Base-by-base conservation (phyloP, 2,329 filamentous ascomycete species). In the Aspergillus eucalypticola region DNA sequence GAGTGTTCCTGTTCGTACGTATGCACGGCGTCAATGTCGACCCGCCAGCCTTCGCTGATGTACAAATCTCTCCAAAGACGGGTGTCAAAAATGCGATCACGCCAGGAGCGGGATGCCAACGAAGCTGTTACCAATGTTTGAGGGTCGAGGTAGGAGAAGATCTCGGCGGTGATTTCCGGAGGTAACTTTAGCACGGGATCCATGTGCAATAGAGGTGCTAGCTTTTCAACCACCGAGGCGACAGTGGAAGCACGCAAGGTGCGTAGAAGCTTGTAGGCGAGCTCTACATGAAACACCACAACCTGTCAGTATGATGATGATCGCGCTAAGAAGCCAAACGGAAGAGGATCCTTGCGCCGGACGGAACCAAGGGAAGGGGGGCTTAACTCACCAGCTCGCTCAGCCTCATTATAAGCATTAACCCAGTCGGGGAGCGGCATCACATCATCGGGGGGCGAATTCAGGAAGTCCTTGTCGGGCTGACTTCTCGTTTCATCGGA, bases 141-240 rank as follows among this genome's bases (percentile, higher is more conserved):
- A 0, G 92, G 90, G 57, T 93, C 90, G 53, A 99, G 87, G 71
- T 92, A 95, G 15, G 90, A 88, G 46, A 99, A 88, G 48, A 98
- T 89, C 70, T 96, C 90, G 48, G 95, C 88, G 62, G 92, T 96
- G 69, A 99, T 90, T 75, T 99, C 95, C 25, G 91, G 87, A 0
- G 95, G 95, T 0, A 99, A 85, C 69, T 91, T 88, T 64, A 86
- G 82, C 44, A 96, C 87, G 57, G 96, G 96, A 77, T 99, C 91
- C 78, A 97, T 94, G 76, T 97, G 93, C 2, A 98, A 87, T 55
- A 93, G 84, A 3, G 92, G 91, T 63, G 88, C 90, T 17, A 96
- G 80, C 64, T 89, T 86, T 57, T 93, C 86, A 50, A 96, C 91
- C 56, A 97, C 90, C 48, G 89, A 84, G 53, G 90, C 88, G 61